Conservation (phyloP, 305 asterid genomes). For the Vinca major region DNA sequence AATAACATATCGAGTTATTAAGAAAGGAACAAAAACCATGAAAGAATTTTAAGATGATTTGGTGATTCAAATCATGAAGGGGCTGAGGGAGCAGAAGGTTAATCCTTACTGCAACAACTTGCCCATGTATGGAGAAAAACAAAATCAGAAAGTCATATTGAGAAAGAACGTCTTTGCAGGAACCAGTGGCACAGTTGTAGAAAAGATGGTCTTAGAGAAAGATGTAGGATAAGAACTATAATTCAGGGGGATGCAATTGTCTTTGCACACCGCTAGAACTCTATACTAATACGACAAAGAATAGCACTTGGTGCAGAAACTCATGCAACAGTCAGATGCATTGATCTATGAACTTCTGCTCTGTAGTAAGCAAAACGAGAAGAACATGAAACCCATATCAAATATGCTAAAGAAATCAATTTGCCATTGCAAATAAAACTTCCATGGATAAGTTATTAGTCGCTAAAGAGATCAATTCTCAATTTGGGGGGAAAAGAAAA, state of each 20-base stretch:
- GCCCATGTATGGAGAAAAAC: neutral
- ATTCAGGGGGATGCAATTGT: neutral
- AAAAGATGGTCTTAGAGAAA: neutral
- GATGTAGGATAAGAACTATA: neutral
- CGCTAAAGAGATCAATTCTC: neutral
- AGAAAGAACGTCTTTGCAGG: neutral
- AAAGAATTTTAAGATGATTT: neutral
- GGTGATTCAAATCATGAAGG: neutral
- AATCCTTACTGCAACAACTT: neutral
- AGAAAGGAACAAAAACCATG: conserved; percentile 7
- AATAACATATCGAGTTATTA: conserved; percentile 14
- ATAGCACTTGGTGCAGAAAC: neutral
- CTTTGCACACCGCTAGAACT: neutral
- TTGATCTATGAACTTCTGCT: neutral
- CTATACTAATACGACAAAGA: neutral
- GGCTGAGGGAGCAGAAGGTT: neutral
- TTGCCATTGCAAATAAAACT: neutral
- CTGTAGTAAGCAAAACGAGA: neutral
- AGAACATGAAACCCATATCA: neutral
- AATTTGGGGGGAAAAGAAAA: neutral
- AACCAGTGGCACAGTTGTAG: neutral
- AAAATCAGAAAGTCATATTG: neutral
- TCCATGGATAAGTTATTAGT: neutral
- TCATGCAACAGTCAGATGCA: conserved; percentile 1
- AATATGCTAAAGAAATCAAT: neutral